These are phyloP conservation scores for Botrytis fragariae DNA, from an alignment of 2,329 filamentous ascomycete species.

Conservation along the genomic window DNA sequence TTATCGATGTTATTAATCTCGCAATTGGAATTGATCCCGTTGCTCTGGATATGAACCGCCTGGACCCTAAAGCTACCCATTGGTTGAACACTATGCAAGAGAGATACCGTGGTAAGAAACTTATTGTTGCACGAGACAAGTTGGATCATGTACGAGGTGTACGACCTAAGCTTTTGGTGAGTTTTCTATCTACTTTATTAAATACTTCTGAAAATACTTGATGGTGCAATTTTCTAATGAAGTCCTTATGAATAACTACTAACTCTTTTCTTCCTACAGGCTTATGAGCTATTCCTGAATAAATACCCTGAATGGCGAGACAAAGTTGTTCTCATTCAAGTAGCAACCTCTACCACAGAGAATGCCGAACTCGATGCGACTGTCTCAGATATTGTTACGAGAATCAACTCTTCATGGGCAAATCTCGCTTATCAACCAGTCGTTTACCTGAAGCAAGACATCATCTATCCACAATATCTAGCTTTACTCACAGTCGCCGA, in stretches of 20 bases:
- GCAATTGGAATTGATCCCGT: slow-evolving; percentile 90
- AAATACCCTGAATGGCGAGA: slow-evolving; percentile 88
- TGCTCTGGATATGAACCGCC: slow-evolving; percentile 67
- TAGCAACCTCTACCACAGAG: slow-evolving; percentile 86
- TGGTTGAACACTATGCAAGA: slow-evolving; percentile 82
- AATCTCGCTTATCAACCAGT: slow-evolving; percentile 90
- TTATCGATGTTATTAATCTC: slow-evolving; percentile 81
- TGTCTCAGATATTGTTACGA: slow-evolving; percentile 89
- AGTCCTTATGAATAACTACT: neutral
- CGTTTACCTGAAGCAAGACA: slow-evolving; percentile 92
- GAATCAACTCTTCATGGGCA: slow-evolving; percentile 88
- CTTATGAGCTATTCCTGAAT: slow-evolving; percentile 88
- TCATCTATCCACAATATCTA: slow-evolving; percentile 89
- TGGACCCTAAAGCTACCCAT: slow-evolving; percentile 67
- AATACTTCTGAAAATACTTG: neutral
- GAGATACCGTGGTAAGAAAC: slow-evolving; percentile 80
- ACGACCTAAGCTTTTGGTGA: slow-evolving; percentile 75
- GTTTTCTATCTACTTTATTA: neutral
- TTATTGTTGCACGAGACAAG: slow-evolving; percentile 93
- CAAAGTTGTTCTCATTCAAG: slow-evolving; percentile 87
- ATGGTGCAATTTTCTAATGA: neutral
- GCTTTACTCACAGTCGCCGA: slow-evolving; percentile 87
- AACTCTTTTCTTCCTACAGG: slow-evolving; percentile 36
- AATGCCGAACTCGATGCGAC: slow-evolving; percentile 83
- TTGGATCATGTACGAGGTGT: slow-evolving; percentile 90